Evolutionary conservation across 305 asterid species (phyloP).

Genomic region (Rubia balearica): DNA sequence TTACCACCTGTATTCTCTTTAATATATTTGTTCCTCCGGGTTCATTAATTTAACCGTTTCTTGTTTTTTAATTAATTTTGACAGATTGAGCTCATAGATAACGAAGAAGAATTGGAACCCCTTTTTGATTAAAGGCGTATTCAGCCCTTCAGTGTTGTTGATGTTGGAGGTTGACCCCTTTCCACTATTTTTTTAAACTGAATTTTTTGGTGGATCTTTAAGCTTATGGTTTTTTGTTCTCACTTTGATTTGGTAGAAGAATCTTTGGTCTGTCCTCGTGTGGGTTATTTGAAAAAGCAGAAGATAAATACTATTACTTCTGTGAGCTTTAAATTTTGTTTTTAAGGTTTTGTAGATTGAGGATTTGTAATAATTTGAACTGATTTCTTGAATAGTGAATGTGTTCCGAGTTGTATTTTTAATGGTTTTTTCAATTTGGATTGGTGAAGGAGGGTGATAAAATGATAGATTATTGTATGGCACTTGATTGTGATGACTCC

Average conservation of each 20-base stretch:
- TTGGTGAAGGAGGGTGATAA: conserved; percentile 40
- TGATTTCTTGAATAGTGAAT: too few species aligned
- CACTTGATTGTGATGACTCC: conserved; percentile 38
- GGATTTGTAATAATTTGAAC: too few species aligned
- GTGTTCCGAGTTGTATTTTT: not conserved
- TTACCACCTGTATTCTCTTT: not conserved
- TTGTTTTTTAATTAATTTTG: not conserved
- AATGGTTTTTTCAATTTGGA: conserved; percentile 10
- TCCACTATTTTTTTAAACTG: not conserved
- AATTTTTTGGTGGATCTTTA: not conserved
- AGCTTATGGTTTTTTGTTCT: not conserved
- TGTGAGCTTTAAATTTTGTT: not conserved
- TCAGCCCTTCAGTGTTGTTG: not conserved
- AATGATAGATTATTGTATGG: conserved; percentile 27
- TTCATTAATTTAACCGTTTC: not conserved
- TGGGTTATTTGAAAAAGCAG: not conserved
- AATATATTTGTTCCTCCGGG: not conserved
- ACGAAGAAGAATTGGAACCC: not conserved
- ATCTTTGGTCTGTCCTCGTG: not conserved
- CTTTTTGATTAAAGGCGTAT: not conserved
- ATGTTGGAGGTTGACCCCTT: not conserved
- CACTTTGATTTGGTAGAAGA: not conserved
- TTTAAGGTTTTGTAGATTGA: not conserved
- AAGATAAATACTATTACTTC: not conserved
- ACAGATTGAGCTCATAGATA: not conserved